Evolutionary conservation across 2,329 filamentous ascomycete species (phyloP).

Genomic region (Colletotrichum theobromicola): DNA sequence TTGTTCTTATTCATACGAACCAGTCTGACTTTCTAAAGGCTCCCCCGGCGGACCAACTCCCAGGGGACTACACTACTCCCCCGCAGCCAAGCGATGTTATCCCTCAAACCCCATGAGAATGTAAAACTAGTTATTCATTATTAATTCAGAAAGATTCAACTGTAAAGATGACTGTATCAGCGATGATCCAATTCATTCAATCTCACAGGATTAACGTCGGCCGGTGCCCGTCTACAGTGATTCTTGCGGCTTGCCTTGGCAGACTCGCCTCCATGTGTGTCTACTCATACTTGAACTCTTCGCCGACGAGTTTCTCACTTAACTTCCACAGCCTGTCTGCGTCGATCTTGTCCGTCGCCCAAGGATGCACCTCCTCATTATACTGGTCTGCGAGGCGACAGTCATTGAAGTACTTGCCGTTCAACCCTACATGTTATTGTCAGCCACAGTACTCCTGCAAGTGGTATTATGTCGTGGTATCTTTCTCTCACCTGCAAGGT

Average conservation of each 20-base stretch:
- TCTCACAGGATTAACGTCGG: not conserved
- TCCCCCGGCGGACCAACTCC: not conserved
- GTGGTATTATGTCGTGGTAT: not conserved
- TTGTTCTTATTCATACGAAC: not conserved
- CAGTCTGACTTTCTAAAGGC: not conserved
- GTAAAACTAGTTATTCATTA: not conserved
- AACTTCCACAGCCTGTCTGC: conserved; percentile 38
- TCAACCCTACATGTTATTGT: not conserved
- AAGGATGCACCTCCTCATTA: conserved; percentile 30
- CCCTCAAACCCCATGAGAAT: not conserved
- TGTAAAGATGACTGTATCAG: not conserved
- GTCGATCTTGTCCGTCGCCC: conserved; percentile 28
- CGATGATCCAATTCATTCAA: not conserved
- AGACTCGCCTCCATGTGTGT: not conserved
- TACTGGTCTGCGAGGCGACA: conserved; percentile 30
- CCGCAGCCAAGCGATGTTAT: not conserved
- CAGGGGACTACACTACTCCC: not conserved
- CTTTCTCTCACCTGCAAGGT: not conserved
- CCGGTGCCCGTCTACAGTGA: not conserved
- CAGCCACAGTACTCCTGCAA: too few species aligned
- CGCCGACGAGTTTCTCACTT: conserved; percentile 36
- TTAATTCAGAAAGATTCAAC: not conserved
- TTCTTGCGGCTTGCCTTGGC: not conserved
- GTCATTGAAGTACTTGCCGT: conserved; percentile 33
- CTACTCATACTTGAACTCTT: conserved; percentile 30